Percentiles rank a stretch among this genome's conserved stretches.
phyloP scores from a whole-genome alignment of 345 rosid species.

The Acer campestre region DNA sequence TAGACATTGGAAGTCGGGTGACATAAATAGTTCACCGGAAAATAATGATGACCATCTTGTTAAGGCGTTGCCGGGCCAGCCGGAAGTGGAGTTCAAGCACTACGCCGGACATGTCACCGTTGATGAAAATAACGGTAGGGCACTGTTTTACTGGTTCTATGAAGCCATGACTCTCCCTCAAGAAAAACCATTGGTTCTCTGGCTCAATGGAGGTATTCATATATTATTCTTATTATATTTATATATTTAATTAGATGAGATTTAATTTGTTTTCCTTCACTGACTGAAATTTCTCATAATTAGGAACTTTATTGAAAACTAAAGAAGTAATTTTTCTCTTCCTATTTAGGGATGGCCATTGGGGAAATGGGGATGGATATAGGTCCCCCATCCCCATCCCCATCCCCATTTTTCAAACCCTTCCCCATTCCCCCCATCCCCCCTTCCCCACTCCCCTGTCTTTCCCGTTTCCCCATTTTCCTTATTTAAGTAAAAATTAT shows the following conservation, averaged over 20 bases:
- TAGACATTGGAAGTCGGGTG: conserved; percentile 27
- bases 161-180: conserved; percentile 62
- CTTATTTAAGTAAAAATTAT: too few species aligned
- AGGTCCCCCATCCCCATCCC: too few species aligned
- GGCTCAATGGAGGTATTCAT: conserved; percentile 93
- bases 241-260: background rate
- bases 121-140: conserved; percentile 57
- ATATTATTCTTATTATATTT: background rate
- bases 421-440: too few species aligned
- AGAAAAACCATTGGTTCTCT: conserved; percentile 76
- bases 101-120: conserved; percentile 82
- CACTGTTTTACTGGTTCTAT: conserved; percentile 90
- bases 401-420: too few species aligned
- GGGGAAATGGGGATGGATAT: too few species aligned
- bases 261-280: background rate
- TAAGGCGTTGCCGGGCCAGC: conserved; percentile 67
- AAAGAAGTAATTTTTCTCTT: background rate
- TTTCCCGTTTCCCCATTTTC: too few species aligned
- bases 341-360: too few species aligned
- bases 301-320: background rate
- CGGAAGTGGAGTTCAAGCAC: conserved; percentile 60
- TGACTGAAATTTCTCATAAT: background rate
- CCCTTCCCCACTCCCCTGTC: too few species aligned
- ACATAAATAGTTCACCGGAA: conserved; percentile 3
- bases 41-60: conserved; percentile 48